Evolutionary conservation across 1,284 basidiomycete genomes (phyloP).

Genomic region (Heterobasidion occidentale): DNA sequence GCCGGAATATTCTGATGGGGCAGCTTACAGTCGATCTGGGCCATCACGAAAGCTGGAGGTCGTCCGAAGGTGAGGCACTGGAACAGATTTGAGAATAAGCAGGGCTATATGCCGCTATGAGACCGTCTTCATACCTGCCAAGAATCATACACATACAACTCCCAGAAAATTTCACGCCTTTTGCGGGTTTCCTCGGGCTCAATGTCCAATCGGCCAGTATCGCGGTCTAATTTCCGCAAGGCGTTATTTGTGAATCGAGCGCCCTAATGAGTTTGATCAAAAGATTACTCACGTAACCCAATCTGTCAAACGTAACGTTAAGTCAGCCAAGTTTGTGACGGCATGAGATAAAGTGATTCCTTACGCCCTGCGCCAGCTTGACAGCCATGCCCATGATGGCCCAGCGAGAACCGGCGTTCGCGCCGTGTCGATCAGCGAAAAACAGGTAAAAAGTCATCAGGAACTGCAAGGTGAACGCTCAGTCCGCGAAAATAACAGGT

Average conservation of each 20-base stretch:
- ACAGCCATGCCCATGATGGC: conserved; percentile 72
- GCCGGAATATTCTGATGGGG: conserved; percentile 46
- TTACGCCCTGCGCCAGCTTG: conserved; percentile 68
- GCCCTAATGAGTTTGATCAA: conserved; percentile 1
- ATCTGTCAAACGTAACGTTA: conserved; percentile 35
- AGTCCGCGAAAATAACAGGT: not conserved
- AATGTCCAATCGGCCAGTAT: conserved; percentile 60
- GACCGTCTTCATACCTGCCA: conserved; percentile 41
- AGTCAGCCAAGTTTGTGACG: not conserved
- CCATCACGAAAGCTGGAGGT: conserved; percentile 62
- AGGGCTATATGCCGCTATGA: not conserved
- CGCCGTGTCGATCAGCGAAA: conserved; percentile 65
- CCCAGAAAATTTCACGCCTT: conserved; percentile 68
- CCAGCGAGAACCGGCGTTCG: conserved; percentile 66
- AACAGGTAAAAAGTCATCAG: conserved; percentile 75
- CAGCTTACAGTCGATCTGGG: conserved; percentile 70
- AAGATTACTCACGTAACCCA: conserved; percentile 56
- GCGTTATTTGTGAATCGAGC: not conserved
- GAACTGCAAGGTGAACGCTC: conserved; percentile 33
- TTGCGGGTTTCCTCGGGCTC: conserved; percentile 52
- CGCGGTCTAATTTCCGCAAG: conserved; percentile 46
- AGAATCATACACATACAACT: conserved; percentile 67
- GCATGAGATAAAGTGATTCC: not conserved
- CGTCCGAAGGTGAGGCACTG: conserved; percentile 69
- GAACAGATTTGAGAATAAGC: conserved; percentile 1